A percentile compares a stretch with the other conserved stretches of the same genome.
phyloP scores from a whole-genome alignment of 805 yeast genomes.

The Sugiyamaella mastotermitis region DNA sequence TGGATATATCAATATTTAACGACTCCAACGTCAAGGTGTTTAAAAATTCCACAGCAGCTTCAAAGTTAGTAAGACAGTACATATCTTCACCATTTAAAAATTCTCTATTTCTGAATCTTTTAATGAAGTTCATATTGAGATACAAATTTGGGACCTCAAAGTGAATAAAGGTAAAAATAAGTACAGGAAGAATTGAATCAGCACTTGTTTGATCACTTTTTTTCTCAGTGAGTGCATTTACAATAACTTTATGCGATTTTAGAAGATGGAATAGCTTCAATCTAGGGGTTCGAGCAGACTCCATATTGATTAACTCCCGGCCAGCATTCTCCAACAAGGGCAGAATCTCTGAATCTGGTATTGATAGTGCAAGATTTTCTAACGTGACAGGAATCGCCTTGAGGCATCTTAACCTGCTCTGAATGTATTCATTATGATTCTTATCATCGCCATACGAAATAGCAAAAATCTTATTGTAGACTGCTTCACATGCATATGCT shows the following conservation, averaged over 20 bases:
- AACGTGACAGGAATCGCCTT: slow-evolving; percentile 24
- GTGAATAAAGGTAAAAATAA: slow-evolving; percentile 30
- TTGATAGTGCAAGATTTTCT: slow-evolving; percentile 28
- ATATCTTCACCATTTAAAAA: slow-evolving; percentile 33
- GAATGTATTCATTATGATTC: slow-evolving; percentile 20
- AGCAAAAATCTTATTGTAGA: slow-evolving; percentile 32
- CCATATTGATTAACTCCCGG: slow-evolving; percentile 19
- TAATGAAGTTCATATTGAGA: slow-evolving; percentile 33
- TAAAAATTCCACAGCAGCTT: slow-evolving; percentile 36
- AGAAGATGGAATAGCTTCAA: slow-evolving; percentile 31
- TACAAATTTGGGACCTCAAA: slow-evolving; percentile 29
- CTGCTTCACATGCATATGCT: slow-evolving; percentile 29
- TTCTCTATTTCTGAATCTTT: slow-evolving; percentile 33
- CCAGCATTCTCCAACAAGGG: slow-evolving; percentile 15
- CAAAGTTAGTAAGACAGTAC: slow-evolving; percentile 39
- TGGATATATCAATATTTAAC: slow-evolving; percentile 25
- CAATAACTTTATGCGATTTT: slow-evolving; percentile 32
- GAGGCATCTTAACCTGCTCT: slow-evolving; percentile 25
- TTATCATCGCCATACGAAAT: slow-evolving; percentile 26
- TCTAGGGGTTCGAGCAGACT: slow-evolving; percentile 28
- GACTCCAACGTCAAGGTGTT: slow-evolving; percentile 30
- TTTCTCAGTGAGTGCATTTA: slow-evolving; percentile 22
- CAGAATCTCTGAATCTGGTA: slow-evolving; percentile 9
- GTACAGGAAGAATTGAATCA: slow-evolving; percentile 34
- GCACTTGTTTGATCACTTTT: slow-evolving; percentile 26